A percentile compares a stretch with the other conserved stretches of the same genome.
Conservation (phyloP, 2,329 filamentous ascomycete genomes). For the Diaporthe sp. region DNA sequence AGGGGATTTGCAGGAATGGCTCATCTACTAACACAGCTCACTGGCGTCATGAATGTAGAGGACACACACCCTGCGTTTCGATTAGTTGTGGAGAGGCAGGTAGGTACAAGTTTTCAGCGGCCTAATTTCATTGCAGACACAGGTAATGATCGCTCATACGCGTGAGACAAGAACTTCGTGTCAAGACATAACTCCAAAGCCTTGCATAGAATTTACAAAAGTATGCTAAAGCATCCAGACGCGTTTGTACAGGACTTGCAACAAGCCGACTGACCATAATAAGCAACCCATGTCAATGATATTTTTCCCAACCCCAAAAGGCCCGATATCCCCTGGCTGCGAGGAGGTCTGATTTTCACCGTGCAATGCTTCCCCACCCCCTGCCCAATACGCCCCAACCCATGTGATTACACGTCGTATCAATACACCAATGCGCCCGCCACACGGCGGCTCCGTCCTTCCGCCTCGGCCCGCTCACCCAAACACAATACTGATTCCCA, state of each 20-base stretch:
- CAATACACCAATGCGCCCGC: conserved; percentile 4
- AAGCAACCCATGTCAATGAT: conserved; percentile 17
- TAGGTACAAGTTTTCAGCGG: too few relatives aligned
- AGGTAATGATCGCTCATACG: too few relatives aligned
- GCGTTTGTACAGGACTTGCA: conserved; percentile 11
- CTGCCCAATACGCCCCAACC: conserved; percentile 23
- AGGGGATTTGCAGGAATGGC: too few relatives aligned
- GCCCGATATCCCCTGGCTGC: background rate
- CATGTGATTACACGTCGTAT: conserved; percentile 25
- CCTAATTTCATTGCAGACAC: too few relatives aligned
- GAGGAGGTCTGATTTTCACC: conserved; percentile 2
- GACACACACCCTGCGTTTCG: too few relatives aligned
- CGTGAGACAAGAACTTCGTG: too few relatives aligned
- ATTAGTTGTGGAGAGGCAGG: background rate
- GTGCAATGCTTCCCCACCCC: conserved; percentile 24
- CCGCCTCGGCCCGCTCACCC: conserved; percentile 53
- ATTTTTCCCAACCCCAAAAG: conserved; percentile 11
- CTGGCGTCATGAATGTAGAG: too few relatives aligned
- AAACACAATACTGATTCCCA: conserved; percentile 71
- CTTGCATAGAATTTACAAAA: conserved; percentile 3
- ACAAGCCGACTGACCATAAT: background rate
- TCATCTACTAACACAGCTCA: background rate
- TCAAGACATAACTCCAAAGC: conserved; percentile 3
- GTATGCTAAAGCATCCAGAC: background rate
- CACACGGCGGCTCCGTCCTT: background rate